These are phyloP conservation scores for Kingdonia uniflora DNA, from an alignment of 164 flowering plant species.

Conservation along the genomic window DNA sequence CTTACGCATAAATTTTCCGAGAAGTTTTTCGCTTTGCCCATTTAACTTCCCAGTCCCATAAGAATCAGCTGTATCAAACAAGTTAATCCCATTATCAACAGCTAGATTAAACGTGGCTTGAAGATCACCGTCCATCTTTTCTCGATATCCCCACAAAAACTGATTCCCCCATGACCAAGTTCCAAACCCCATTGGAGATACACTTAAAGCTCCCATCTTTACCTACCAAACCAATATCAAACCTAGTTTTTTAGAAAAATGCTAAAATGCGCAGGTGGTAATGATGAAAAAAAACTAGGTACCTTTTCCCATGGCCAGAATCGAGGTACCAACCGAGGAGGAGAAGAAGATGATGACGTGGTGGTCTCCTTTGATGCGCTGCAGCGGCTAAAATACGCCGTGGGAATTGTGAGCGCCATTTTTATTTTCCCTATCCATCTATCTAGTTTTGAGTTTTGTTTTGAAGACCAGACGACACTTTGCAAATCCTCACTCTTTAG, in stretches of 20 bases:
- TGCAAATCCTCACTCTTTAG: too few relatives aligned
- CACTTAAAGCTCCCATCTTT: slow-evolving; percentile 69
- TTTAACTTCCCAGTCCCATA: slow-evolving; percentile 85
- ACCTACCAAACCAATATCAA: slow-evolving; percentile 29
- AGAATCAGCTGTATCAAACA: slow-evolving; percentile 94
- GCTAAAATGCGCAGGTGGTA: too few relatives aligned
- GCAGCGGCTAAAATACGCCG: slow-evolving; percentile 9
- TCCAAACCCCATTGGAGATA: slow-evolving; percentile 95
- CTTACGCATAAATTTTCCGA: slow-evolving; percentile 79
- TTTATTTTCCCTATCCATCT: too few relatives aligned
- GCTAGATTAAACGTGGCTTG: slow-evolving; percentile 71
- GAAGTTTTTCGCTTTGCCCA: slow-evolving; percentile 87
- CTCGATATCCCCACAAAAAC: slow-evolving; percentile 87
- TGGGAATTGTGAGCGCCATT: too few relatives aligned
- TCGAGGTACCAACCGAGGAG: slow-evolving; percentile 27
- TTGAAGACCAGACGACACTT: too few relatives aligned
- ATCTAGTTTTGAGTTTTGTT: too few relatives aligned
- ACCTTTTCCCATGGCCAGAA: slow-evolving; percentile 74
- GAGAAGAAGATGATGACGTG: slow-evolving; percentile 17
- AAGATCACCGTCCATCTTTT: slow-evolving; percentile 72
- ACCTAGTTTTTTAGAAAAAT: too few relatives aligned
- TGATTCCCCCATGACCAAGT: slow-evolving; percentile 99
- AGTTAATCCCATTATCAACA: slow-evolving; percentile 69
- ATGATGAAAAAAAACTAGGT: background rate
- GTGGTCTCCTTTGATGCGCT: slow-evolving; percentile 17